Evolutionary conservation across 768 basidiomycete species (phyloP), one percentile per base, ranked within the genome.

Genomic region (Hericium rajendrae): DNA sequence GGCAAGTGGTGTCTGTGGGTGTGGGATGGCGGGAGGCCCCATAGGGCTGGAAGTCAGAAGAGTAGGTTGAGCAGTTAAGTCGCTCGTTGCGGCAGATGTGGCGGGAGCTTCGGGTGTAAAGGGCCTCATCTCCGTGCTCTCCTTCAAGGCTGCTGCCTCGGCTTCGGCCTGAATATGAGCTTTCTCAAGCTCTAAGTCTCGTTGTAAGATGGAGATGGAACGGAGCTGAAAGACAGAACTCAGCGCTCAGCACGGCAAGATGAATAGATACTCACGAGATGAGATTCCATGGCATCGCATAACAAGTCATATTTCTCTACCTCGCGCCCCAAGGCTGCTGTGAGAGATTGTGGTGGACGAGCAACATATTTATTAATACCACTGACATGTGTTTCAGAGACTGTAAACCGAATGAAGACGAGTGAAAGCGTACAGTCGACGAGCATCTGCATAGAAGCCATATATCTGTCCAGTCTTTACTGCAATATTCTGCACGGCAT

Each of bases 291-390:
- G 1, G 82, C 74, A 65, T 92, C 90, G 64, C 87, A 88, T 4
- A 90, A 60, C 63, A 89, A 86, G 64, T 91, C 88, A 62, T 86
- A 91, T 64, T 80, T 85, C 66, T 91, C 87, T 3, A 90, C 73
- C 65, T 89, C 87, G 39, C 80, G 80, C 15, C 88, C 84, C 38
- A 92, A 74, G 16, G 85, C 76, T 3, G 81, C 73, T 3, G 79
- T 82, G 12, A 90, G 66, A 22, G 83, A 76, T n/a, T 73, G 81
- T 10, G 88, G 87, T 24, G 89, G 87, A 57, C 76, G 69, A 3
- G 78, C 76, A 2, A 80, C 78, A 62, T 84, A 75, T 52, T 77
- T 77, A 51, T 78, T 73, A 48, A 89, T 77, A 11, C 78, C 79
- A 48, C 88, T 89, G 18, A 15, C 15, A 20, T 18, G 50, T 6